Base-by-base conservation (phyloP, 331 rosid genomes). In the Malus hybrid region DNA sequence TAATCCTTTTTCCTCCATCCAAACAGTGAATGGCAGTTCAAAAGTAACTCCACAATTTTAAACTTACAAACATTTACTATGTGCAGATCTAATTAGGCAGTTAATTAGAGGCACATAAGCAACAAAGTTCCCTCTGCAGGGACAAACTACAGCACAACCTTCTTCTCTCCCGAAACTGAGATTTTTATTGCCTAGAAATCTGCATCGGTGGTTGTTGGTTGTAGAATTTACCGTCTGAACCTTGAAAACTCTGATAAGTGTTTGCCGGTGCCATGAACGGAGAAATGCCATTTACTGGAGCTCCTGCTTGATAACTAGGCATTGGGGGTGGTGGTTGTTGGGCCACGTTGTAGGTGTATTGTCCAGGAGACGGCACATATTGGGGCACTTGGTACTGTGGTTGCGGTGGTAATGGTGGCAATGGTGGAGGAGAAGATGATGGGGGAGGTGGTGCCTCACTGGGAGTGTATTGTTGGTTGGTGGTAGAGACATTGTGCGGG, bases 351-450 rank as follows among this genome's bases (percentile, higher is more conserved):
- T 92, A 92, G 80, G 86, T 86, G 75, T 78, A 95, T 44, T 86
- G 79, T 61, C 93, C 96, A 65, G 93, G 87, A 75, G 80, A 79
- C 86, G 85, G 97, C 86, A 87, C 78, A 80, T 79, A 89, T 72
- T 71, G 97, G 32, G 96, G 87, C 71, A 86, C 78, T 5, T 89
- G 86, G 78, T 86, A 90, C 70, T 90, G 99, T 13, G 88, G 78
- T 77, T 84, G 60, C 30, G 99, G 97, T 15, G 99, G 99, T 4
- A 83, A 88, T 0, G 97, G 99, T 12, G 97, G 97, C 82, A 90
- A 53, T 0, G 97, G 96, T n/a, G 97, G 99, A 52, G 97, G 97
- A 16, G 97, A 86, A 9, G 98, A 89, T 4, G 91, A 85, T 4
- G 97, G 97, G 2, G 84, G 99, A 68, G 96, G 97, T 39, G 99